Base-by-base conservation (phyloP, 1,284 basidiomycete species). In the Boletus semigastroideus region DNA sequence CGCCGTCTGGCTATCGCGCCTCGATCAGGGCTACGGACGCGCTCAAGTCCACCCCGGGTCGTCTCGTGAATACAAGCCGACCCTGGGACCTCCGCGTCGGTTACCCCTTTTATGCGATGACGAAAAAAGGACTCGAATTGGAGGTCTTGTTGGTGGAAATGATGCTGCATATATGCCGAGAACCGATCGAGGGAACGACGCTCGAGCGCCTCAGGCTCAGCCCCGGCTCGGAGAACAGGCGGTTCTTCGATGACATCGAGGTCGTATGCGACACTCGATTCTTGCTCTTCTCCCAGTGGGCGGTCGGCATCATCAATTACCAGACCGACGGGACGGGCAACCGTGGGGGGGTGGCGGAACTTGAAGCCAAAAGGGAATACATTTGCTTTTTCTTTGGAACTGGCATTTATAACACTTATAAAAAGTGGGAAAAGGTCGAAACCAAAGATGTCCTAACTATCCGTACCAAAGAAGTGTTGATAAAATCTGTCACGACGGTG, bases 281-380 rank as follows among this genome's bases (percentile, higher is more conserved):
- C 27, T 31, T 62, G 9, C 59, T 46, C 30, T 60, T 57, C 39
- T 64, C 62, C 4, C 62, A 28, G 14, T 64, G 62, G 59, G 62
- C 62, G 11, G 51, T 64, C 10, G 59, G 62, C 2, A 51, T 61
- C 42, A 59, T 64, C 27, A 64, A 64, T 31, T 62, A 64, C 38
- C 53, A 50, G 42, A 59, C 62, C 1, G 59, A 61, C 33, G 59
- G 57, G 2, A 49, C 46, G 4, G 61, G 42, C 4, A 46, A 61
- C 16, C 52, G 43, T 6, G 55, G 42, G 16, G 55, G 59, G 1
- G 31, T 39, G 13, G 57, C 42, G 2, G 53, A 60, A 50, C 51
- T 64, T 6, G 53, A 57, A 8, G 46, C 42, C 20, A 37, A 43
- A n/a, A 52, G 9, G 19, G 50, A 63, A 7, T 65, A 65, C n/a